Evolutionary conservation across 768 basidiomycete genomes (phyloP), one percentile per base, ranked within the genome.

Genomic region (Galerina marginata): DNA sequence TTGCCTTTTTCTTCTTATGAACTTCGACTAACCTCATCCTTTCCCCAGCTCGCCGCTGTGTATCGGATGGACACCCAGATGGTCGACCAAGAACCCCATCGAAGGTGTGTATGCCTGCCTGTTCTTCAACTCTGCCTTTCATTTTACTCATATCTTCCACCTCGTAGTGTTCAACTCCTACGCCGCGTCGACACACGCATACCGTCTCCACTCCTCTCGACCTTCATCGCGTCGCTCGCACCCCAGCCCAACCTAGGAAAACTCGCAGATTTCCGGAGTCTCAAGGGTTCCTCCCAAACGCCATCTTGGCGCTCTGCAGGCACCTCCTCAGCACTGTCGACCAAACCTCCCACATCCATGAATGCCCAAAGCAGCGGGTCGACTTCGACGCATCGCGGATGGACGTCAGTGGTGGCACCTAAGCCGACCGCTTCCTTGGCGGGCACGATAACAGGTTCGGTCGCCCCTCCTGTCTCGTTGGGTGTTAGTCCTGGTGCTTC

Each of bases 31-130:
- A 49, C 12, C 48, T 49, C 26, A 64, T 48, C 49, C 33, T 43
- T 50, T 55, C 25, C 64, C 25, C 64, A 92, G 86, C 82, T 97
- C 20, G 92, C 93, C 1, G 77, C 83, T 6, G 76, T 89, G 4
- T 99, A 96, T 70, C 82, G 93, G 16, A 86, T 98, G 71, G 90
- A 93, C 61, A 87, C 90, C 0, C 86, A 91, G 65, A 86, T 95
- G 79, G 86, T 99, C 16, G 96, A 98, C 71, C 91, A 91, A 67
- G 96, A 97, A 66, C 96, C 96, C 0, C 83, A 91, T 68, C 81
- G 93, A 49, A 87, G 83, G 84, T 85, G 16, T 20, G 74, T 71
- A 9, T 56, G 29, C 49, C 40, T 39, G 33, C 39, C 16, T 38
- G 6, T 38, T 14, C 38, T 36, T 53, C 39, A 49, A 57, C 25